Evolutionary conservation across 2,329 filamentous ascomycete genomes (phyloP).

Genomic region (Ploettnerulaceae sp.): DNA sequence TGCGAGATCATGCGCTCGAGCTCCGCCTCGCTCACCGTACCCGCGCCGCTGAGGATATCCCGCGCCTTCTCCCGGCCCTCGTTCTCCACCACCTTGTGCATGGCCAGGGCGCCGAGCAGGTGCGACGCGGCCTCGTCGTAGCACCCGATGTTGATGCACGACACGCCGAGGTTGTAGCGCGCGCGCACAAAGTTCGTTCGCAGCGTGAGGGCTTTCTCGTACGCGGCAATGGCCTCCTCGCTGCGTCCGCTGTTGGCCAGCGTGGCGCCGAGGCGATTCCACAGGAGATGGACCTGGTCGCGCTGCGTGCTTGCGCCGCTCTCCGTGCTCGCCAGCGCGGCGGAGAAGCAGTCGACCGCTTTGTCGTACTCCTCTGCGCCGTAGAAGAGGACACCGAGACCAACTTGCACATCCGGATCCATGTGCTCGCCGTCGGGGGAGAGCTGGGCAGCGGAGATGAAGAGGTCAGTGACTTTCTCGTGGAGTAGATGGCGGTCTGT

Average conservation of each 20-base stretch:
- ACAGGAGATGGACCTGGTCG: slow-evolving; percentile 86
- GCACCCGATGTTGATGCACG: slow-evolving; percentile 96
- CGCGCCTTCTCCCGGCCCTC: slow-evolving; percentile 78
- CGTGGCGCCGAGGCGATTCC: slow-evolving; percentile 95
- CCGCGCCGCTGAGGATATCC: slow-evolving; percentile 66
- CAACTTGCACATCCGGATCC: slow-evolving; percentile 98
- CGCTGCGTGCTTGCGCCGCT: slow-evolving; percentile 77
- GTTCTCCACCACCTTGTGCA: slow-evolving; percentile 91
- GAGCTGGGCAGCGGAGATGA: slow-evolving; percentile 87
- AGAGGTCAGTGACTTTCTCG: slow-evolving; percentile 82
- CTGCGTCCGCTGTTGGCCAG: slow-evolving; percentile 89
- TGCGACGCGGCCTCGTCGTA: slow-evolving; percentile 90
- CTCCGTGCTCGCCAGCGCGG: slow-evolving; percentile 82
- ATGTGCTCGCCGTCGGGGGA: slow-evolving; percentile 90
- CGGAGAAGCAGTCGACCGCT: slow-evolving; percentile 95
- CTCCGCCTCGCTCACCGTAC: slow-evolving; percentile 60
- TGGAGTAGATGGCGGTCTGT: slow-evolving; percentile 88
- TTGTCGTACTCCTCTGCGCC: slow-evolving; percentile 97
- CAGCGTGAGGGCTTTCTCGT: slow-evolving; percentile 84
- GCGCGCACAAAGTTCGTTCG: slow-evolving; percentile 96
- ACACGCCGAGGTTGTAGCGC: slow-evolving; percentile 92
- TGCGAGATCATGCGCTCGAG: slow-evolving; percentile 86
- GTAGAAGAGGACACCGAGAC: slow-evolving; percentile 94
- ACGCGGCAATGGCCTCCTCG: slow-evolving; percentile 95
- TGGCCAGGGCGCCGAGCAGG: slow-evolving; percentile 82